Evolutionary conservation across 192 early-diverging fungal genomes (phyloP), one percentile per base, ranked within the genome.

Genomic region (Rhizoclosmatium globosum): DNA sequence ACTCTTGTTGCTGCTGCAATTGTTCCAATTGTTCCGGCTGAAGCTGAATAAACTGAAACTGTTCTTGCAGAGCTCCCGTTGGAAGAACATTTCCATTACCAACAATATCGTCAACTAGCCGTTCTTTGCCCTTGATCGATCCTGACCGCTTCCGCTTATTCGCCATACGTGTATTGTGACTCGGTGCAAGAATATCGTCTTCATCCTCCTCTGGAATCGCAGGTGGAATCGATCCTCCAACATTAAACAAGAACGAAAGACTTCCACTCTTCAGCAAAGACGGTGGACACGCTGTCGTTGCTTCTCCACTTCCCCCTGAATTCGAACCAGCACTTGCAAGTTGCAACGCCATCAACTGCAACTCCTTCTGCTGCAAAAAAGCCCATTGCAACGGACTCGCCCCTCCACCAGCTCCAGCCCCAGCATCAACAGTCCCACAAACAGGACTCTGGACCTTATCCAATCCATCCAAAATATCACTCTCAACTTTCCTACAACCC

Each of bases 281-380:
- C 4, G 9, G 9, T 15, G 67, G 42, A 7, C 13, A 7, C 0
- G 19, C 11, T 42, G 21, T 68, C 4, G 38, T 42, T 1, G 11
- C 46, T 0, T 15, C 19, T 68, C 43, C 42, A 21, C 67, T 45
- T 23, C 44, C 19, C 50, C 17, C 50, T 7, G 50, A 53, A 53
- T 7, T 53, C 9, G 50, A 53, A 13, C 50, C 50, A 31, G 31
- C 31, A 11, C 21, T 41, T 11, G 31, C 45, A 7, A 42, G 67
- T 42, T 68, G 67, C 9, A n/a, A 7, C 19, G 67, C 67, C 38
- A 68, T 68, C 13, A 15, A 6, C 45, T 68, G 67, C 31, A 68
- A 42, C 45, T 68, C 31, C 21, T 68, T 68, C 44, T 68, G 67
- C 44, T 68, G 67, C 67, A 68, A 15, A 21, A 68, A 68, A 15